Base-by-base conservation (phyloP, 352 stramenopile genomes). In the Phytophthora rubi region DNA sequence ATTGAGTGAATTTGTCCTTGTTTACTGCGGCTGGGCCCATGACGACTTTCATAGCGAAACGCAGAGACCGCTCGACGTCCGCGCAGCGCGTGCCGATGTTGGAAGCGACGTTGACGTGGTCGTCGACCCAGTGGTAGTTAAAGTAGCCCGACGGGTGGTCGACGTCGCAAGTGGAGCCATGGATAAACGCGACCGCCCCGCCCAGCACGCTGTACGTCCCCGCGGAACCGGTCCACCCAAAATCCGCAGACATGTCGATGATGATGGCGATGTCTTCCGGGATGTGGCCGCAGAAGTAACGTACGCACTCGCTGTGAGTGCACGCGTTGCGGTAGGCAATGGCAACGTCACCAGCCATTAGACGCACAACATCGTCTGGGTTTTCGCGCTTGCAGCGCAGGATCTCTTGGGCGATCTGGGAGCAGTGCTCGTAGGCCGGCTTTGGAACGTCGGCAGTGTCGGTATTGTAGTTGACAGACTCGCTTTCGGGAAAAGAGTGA, bases 251-350 rank as follows among this genome's bases (percentile, higher is more conserved):
- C n/a, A n/a, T n/a, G n/a, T n/a, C n/a, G n/a, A n/a, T n/a, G n/a
- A n/a, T 68, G 21, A 75, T 30, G 0, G 49, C 53, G 3, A 67
- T 53, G 2, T 59, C 32, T 21, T 61, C 53, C 3, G 37, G 23
- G 5, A 66, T 48, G 37, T 54, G 35, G 3, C 10, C 35, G 1
- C 30, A 30, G 12, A 67, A 69, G 3, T 65, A 13, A n/a, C 65
- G 12, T 0, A 65, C 58, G 2, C n/a, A 44, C 1, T 49, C 4
- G 28, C 57, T 68, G 52, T 71, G 65, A 0, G 54, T 58, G n/a
- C n/a, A n/a, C n/a, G n/a, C n/a, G n/a, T n/a, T n/a, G n/a, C n/a
- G 57, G 21, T 74, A 75, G 10, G 71, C 71, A 4, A 42, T 18
- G 0, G 47, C 35, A 0, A 75, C 65, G 32, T 75, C 30, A 4